Conservation (phyloP, 2,329 filamentous ascomycete species). For the Pseudogymnoascus sp. region DNA sequence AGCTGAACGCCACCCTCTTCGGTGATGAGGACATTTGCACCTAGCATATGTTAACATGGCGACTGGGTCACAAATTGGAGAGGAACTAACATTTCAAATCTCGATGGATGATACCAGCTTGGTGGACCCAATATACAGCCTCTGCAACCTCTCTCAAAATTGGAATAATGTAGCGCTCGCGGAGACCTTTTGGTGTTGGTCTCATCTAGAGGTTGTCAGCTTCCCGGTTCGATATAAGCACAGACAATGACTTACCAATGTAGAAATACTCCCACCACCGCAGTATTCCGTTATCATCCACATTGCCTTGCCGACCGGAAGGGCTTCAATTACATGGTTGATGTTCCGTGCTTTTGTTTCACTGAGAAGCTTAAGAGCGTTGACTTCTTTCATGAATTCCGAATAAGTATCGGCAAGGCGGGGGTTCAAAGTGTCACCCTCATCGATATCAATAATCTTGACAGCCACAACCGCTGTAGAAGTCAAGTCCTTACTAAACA, state of each 20-base stretch:
- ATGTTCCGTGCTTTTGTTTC: slow-evolving; percentile 70
- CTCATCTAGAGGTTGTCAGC: slow-evolving; percentile 39
- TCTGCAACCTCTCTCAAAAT: slow-evolving; percentile 59
- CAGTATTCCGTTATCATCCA: slow-evolving; percentile 89
- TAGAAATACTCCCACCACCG: slow-evolving; percentile 74
- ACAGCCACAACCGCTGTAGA: slow-evolving; percentile 54
- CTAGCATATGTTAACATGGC: slow-evolving; percentile 22
- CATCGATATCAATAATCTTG: slow-evolving; percentile 80
- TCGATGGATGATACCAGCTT: slow-evolving; percentile 60
- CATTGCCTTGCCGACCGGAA: slow-evolving; percentile 69
- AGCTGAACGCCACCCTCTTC: slow-evolving; percentile 71
- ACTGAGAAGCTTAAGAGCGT: slow-evolving; percentile 62
- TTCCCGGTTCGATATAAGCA: slow-evolving; percentile 30
- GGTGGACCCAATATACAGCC: slow-evolving; percentile 60
- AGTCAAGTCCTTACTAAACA: slow-evolving; percentile 24
- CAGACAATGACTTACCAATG: slow-evolving; percentile 42
- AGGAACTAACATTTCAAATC: slow-evolving; percentile 53
- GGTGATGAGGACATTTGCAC: slow-evolving; percentile 70
- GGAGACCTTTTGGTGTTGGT: slow-evolving; percentile 58
- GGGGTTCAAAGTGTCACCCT: slow-evolving; percentile 59
- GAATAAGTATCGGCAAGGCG: slow-evolving; percentile 59
- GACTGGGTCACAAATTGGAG: slow-evolving; percentile 1
- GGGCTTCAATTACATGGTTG: slow-evolving; percentile 71
- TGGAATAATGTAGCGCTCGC: slow-evolving; percentile 62
- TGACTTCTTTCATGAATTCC: slow-evolving; percentile 62